Conservation (phyloP, 768 basidiomycete species). For the Boletellus sp. region DNA sequence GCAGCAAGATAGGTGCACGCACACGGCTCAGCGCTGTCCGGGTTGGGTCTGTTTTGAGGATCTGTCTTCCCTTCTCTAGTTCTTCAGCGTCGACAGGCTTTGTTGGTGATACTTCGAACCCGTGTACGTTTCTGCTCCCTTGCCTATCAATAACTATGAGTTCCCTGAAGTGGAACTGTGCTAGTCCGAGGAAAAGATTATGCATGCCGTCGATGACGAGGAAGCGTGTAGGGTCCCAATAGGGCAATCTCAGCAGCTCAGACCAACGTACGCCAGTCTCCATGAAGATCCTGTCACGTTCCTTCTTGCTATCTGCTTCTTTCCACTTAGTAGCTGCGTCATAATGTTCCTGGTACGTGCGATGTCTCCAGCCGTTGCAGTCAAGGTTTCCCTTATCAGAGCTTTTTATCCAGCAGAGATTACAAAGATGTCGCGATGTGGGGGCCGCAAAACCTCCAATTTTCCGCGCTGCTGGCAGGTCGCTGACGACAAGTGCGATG, state of each 20-base stretch:
- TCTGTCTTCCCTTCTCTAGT: too few species aligned
- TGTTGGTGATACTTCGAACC: too few species aligned
- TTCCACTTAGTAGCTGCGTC: constrained; percentile 17
- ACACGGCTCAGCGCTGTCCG: too few species aligned
- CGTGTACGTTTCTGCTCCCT: too few species aligned
- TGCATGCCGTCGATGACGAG: constrained; percentile 39
- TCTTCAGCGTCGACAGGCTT: too few species aligned
- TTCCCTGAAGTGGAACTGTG: constrained; percentile 6
- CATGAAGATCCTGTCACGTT: constrained; percentile 7
- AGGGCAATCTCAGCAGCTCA: constrained; percentile 30
- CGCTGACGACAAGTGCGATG: not conserved
- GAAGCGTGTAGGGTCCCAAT: not conserved
- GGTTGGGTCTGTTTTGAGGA: too few species aligned
- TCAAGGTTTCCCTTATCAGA: constrained; percentile 21
- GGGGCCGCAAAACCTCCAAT: not conserved
- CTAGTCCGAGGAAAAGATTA: constrained; percentile 26
- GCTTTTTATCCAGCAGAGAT: constrained; percentile 15
- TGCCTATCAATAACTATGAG: constrained; percentile 11
- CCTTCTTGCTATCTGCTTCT: constrained; percentile 11
- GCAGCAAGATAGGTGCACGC: too few species aligned
- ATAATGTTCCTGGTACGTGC: constrained; percentile 13
- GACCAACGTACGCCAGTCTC: constrained; percentile 29
- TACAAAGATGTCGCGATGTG: too few species aligned
- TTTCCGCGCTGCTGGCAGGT: constrained; percentile 1
- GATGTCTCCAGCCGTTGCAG: constrained; percentile 23